Evolutionary conservation across 495 filamentous ascomycete species (phyloP).

Genomic region (Neurospora discreta): DNA sequence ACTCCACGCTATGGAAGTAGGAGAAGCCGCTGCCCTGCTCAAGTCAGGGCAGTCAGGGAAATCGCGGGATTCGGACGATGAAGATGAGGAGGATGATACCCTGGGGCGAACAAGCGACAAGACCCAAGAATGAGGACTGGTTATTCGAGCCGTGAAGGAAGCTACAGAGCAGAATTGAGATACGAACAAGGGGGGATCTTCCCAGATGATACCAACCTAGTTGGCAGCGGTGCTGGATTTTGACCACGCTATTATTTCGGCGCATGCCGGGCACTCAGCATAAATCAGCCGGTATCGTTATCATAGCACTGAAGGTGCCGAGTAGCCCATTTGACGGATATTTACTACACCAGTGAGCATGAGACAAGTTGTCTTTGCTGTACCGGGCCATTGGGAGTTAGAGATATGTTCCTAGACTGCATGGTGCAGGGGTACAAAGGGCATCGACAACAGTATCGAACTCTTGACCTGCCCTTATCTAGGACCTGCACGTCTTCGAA

Average conservation of each 20-base stretch:
- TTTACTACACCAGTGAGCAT: not conserved
- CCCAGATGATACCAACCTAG: not conserved
- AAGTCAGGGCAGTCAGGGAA: constrained; percentile 13
- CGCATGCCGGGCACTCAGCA: not conserved
- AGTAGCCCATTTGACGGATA: not conserved
- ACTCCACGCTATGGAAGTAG: constrained; percentile 44
- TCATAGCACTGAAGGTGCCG: not conserved
- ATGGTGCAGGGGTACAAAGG: not conserved
- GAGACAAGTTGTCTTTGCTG: not conserved
- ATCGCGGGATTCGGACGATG: constrained; percentile 18
- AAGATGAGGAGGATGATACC: constrained; percentile 22
- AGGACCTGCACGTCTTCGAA: not conserved
- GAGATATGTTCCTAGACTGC: not conserved
- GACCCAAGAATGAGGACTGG: not conserved
- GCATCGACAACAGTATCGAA: not conserved
- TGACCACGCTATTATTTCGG: not conserved
- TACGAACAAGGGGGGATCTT: not conserved
- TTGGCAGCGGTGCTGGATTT: not conserved
- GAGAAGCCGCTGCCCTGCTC: constrained; percentile 38
- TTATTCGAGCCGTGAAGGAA: not conserved
- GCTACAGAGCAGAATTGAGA: not conserved
- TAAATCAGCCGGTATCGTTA: not conserved
- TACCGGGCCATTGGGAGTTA: not conserved
- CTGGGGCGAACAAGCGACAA: constrained; percentile 2
- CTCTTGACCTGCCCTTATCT: not conserved